These are phyloP conservation scores for Trematosphaeria pertusa DNA, from an alignment of 2,329 filamentous ascomycete genomes.

Conservation along the genomic window DNA sequence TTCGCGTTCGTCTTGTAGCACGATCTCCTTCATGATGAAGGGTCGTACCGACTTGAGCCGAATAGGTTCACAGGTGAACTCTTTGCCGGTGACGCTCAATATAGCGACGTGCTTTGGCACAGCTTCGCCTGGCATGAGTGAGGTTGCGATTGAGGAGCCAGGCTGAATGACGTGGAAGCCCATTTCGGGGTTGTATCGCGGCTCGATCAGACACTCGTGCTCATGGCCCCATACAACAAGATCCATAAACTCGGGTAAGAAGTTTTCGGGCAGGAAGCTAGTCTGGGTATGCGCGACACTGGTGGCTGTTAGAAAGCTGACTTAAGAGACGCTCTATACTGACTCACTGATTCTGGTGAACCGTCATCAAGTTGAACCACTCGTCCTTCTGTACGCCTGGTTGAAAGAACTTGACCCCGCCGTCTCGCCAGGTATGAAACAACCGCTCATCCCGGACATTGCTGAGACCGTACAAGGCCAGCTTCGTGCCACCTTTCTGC, in stretches of 20 bases:
- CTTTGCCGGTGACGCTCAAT: conserved; percentile 79
- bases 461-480: conserved; percentile 91
- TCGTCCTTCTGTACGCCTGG: conserved; percentile 80
- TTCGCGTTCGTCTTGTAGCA: conserved; percentile 75
- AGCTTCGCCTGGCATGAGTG: conserved; percentile 86
- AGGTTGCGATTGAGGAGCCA: conserved; percentile 94
- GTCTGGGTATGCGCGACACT: conserved; percentile 85
- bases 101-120: conserved; percentile 91
- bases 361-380: conserved; percentile 95
- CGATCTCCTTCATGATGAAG: conserved; percentile 85
- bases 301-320: conserved; percentile 6
- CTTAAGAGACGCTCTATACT: background rate
- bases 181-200: conserved; percentile 80
- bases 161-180: conserved; percentile 97
- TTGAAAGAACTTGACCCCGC: conserved; percentile 91
- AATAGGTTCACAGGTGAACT: conserved; percentile 81
- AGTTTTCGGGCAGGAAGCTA: conserved; percentile 91
- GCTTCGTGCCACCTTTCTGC: conserved; percentile 91
- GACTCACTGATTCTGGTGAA: conserved; percentile 86
- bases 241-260: conserved; percentile 89
- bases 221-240: conserved; percentile 97
- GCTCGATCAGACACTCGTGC: conserved; percentile 93
- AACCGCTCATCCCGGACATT: conserved; percentile 96
- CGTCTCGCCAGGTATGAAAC: conserved; percentile 90
- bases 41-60: conserved; percentile 88